Evolutionary conservation across 306 rosid genomes (phyloP).

Genomic region (Ormosia emarginata): DNA sequence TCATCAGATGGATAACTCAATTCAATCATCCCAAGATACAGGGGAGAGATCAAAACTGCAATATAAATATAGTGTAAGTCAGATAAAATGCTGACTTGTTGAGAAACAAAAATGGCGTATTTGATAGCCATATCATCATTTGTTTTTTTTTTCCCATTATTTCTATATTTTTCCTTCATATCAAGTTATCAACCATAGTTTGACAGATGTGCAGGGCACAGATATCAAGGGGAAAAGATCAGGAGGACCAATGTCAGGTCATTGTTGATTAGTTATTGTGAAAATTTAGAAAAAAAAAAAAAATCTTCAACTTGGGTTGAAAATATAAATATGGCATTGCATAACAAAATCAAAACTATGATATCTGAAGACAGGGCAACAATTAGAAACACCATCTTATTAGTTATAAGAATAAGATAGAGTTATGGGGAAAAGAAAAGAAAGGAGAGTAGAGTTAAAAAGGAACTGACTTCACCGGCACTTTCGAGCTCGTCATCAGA

Average conservation of each 20-base stretch:
- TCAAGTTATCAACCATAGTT: not conserved
- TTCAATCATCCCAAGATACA: slow-evolving; percentile 25
- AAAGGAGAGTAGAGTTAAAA: not conserved
- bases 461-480: slow-evolving; percentile 90
- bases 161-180: not conserved
- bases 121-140: not conserved
- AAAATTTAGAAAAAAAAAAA: not conserved
- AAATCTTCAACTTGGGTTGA: not conserved
- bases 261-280: not conserved
- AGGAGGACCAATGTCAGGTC: not conserved
- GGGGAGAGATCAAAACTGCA: not conserved
- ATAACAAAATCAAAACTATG: not conserved
- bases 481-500: slow-evolving; percentile 93
- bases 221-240: not conserved
- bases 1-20: not conserved
- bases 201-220: not conserved
- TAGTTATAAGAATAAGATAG: not conserved
- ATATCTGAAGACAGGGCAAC: not conserved
- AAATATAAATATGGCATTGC: not conserved
- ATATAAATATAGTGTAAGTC: not conserved
- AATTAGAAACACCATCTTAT: not conserved
- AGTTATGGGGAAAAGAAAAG: not conserved
- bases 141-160: not conserved
- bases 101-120: not conserved
- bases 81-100: not conserved